A percentile compares a stretch with the other conserved stretches of the same genome.
These are phyloP conservation scores for Heliophila coronopifolia DNA, from an alignment of 441 rosid species.

Conservation along the genomic window DNA sequence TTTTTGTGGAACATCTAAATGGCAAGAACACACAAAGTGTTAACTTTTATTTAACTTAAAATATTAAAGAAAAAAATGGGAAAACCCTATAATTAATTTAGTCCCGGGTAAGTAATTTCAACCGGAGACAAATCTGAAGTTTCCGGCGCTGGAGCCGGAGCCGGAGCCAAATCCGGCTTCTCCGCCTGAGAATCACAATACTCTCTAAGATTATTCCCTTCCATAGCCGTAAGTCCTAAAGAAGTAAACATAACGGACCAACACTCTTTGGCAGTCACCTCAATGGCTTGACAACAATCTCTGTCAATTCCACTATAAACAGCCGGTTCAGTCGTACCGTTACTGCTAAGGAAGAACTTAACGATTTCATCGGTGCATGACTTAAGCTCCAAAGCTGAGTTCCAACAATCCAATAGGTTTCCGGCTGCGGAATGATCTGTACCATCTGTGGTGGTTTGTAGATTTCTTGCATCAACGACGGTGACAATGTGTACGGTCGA, in stretches of 20 bases:
- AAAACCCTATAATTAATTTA: neutral
- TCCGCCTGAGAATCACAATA: constrained; percentile 24
- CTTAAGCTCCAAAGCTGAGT: constrained; percentile 26
- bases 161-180: constrained; percentile 13
- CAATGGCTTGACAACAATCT: constrained; percentile 30
- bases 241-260: constrained; percentile 27
- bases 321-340: constrained; percentile 8
- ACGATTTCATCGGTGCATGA: constrained; percentile 29
- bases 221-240: constrained; percentile 24
- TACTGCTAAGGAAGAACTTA: constrained; percentile 18
- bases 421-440: neutral
- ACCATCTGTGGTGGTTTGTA: neutral
- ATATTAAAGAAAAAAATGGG: neutral
- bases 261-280: constrained; percentile 23
- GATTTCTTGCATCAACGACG: neutral
- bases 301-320: constrained; percentile 13
- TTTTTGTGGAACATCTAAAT: too few relatives aligned
- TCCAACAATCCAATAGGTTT: constrained; percentile 27
- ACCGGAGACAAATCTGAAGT: constrained; percentile 14
- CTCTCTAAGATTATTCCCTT: constrained; percentile 16
- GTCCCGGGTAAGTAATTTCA: constrained; percentile 10
- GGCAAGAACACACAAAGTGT: neutral
- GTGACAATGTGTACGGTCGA: constrained; percentile 12
- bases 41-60: neutral
- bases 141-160: constrained; percentile 25